Percentiles rank a stretch among this genome's conserved stretches.
phyloP scores from a whole-genome alignment of 176 grass and related monocot species.

The Poa pratensis region DNA sequence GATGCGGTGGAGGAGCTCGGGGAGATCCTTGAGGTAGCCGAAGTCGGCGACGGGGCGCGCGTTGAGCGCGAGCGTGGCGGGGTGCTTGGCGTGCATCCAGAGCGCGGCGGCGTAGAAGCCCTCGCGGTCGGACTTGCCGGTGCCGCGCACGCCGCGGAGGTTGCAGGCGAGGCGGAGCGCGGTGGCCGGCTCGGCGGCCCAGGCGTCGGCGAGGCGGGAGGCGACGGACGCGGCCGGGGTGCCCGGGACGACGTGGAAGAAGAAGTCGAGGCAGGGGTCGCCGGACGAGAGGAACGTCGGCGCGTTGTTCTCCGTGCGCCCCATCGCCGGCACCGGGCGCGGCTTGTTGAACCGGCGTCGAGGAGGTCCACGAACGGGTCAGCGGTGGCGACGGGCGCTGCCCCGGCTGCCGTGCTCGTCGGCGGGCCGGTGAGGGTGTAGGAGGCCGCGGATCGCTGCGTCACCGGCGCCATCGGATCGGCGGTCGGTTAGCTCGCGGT shows the following conservation, averaged over 20 bases:
- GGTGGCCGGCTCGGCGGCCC: slow-evolving; percentile 39
- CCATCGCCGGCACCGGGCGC: background rate
- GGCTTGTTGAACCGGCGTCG: slow-evolving; percentile 28
- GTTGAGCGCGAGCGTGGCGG: slow-evolving; percentile 69
- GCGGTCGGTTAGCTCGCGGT: background rate
- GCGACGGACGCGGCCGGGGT: slow-evolving; percentile 23
- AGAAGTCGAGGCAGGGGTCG: slow-evolving; percentile 65
- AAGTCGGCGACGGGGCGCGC: slow-evolving; percentile 45
- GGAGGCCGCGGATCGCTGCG: background rate
- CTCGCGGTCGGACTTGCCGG: slow-evolving; percentile 74
- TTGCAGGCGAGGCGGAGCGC: slow-evolving; percentile 57
- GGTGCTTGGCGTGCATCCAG: slow-evolving; percentile 66
- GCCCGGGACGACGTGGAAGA: slow-evolving; percentile 65
- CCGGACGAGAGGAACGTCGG: slow-evolving; percentile 51
- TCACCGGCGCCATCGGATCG: slow-evolving; percentile 39
- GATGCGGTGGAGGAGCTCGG: slow-evolving; percentile 77
- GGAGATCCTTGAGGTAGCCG: slow-evolving; percentile 82
- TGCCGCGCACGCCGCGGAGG: slow-evolving; percentile 63
- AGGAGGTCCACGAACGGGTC: slow-evolving; percentile 20
- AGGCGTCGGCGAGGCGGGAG: slow-evolving; percentile 43
- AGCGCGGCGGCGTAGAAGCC: slow-evolving; percentile 78
- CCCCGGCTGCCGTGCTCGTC: background rate
- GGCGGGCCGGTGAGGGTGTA: slow-evolving; percentile 51
- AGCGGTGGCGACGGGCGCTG: background rate
- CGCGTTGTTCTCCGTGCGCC: slow-evolving; percentile 49